Conservation (phyloP, 1,284 basidiomycete genomes). For the Boletus albobrunnescens region DNA sequence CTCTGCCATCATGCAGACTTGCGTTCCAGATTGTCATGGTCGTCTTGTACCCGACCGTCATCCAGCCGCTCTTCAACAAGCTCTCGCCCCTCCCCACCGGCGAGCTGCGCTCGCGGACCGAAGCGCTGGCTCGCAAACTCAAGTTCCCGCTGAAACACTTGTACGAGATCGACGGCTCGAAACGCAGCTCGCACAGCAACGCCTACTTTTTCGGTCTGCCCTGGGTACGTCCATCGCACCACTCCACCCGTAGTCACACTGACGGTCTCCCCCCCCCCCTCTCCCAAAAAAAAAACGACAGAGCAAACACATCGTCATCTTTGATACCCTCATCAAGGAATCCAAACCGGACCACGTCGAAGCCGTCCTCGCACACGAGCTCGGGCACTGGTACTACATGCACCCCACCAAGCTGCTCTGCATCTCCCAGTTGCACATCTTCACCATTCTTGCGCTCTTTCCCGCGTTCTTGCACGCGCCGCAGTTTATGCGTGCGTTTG, state of each 20-base stretch:
- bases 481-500: constrained; percentile 81
- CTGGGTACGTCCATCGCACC: constrained; percentile 72
- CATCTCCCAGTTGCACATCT: constrained; percentile 83
- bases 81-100: constrained; percentile 80
- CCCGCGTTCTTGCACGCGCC: constrained; percentile 88
- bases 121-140: constrained; percentile 72
- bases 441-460: constrained; percentile 84
- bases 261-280: too few relatives aligned
- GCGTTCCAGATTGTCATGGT: constrained; percentile 83
- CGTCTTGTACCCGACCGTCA: constrained; percentile 83
- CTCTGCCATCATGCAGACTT: constrained; percentile 45
- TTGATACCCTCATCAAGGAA: constrained; percentile 93
- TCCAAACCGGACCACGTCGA: constrained; percentile 86
- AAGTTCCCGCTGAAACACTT: constrained; percentile 92
- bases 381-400: constrained; percentile 91
- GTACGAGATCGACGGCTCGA: constrained; percentile 96
- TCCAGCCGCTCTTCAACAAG: constrained; percentile 97
- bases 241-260: too few relatives aligned
- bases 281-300: too few relatives aligned
- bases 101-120: constrained; percentile 71
- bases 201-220: constrained; percentile 94
- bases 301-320: constrained; percentile 95
- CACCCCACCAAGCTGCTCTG: constrained; percentile 88
- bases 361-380: constrained; percentile 88
- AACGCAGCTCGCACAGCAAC: constrained; percentile 91